A percentile compares a stretch with the other conserved stretches of the same genome.
Evolutionary conservation across 2,329 filamentous ascomycete genomes (phyloP).

Genomic region (Arthrobotrys sphaeroides): DNA sequence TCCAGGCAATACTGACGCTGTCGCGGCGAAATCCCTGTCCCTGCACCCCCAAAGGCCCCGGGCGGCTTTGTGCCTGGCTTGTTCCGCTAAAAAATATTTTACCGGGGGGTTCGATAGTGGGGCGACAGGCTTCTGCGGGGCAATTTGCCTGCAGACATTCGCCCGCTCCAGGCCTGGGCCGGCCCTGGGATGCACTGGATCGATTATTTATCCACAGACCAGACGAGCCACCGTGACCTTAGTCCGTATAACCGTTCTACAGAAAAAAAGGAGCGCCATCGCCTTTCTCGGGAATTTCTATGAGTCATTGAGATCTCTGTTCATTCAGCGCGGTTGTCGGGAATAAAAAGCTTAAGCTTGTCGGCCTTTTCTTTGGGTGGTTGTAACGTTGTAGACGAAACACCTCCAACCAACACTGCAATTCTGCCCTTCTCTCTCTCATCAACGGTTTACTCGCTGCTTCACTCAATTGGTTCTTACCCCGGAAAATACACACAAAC

Average conservation of each 20-base stretch:
- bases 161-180: conserved; percentile 1
- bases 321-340: conserved; percentile 9
- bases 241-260: background rate
- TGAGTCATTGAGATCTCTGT: conserved; percentile 26
- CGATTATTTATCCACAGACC: conserved; percentile 30
- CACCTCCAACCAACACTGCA: conserved; percentile 4
- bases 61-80: background rate
- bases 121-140: conserved; percentile 31
- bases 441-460: conserved; percentile 28
- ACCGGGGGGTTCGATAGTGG: conserved; percentile 31
- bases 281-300: conserved; percentile 20
- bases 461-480: conserved; percentile 36
- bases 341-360: conserved; percentile 2
- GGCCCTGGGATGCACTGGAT: conserved; percentile 10
- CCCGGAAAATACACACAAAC: conserved; percentile 16
- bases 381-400: conserved; percentile 14
- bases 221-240: conserved; percentile 22
- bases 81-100: conserved; percentile 38
- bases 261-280: conserved; percentile 7
- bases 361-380: background rate
- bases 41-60: conserved; percentile 16
- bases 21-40: conserved; percentile 30
- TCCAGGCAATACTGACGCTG: conserved; percentile 29
- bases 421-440: conserved; percentile 4
- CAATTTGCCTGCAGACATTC: conserved; percentile 23